Base-by-base conservation (phyloP, 176 grass and related monocot genomes). In the Avena atlantica region DNA sequence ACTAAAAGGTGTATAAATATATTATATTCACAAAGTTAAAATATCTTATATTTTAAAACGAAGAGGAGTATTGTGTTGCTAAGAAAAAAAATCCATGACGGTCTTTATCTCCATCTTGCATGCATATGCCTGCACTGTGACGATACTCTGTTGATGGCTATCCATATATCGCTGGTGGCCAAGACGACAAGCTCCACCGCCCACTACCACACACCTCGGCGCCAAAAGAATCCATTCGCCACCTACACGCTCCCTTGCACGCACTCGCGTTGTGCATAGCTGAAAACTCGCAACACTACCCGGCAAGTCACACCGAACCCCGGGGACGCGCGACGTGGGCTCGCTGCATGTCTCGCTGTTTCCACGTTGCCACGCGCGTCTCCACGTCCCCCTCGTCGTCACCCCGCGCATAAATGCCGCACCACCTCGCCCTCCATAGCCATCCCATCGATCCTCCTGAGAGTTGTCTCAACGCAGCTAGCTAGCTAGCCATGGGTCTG, bases 341-440 rank as follows among this genome's bases (percentile, higher is more conserved):
- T 70, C 73, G 80, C 72, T 83, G 52, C 81, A 73, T 83, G 81
- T 19, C 78, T n/a, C 86, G 68, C 15, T 1, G 48, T 51, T 9
- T 13, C 19, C 78, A 50, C 51, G 71, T 61, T 17, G 53, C 12
- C 27, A 2, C 40, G 9, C 56, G 4, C 42, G 4, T 17, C 23
- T 64, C 81, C 74, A 62, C 81, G 74, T 84, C 74, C 5, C 71
- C 34, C 6, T 64, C 24, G 24, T 19, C 36, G 27, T 31, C 29
- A 2, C 6, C 10, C 12, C 23, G 24, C 7, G 29, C 48, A 83
- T 88, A 88, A 88, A 88, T 82, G 45, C 11, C 19, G 2, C 15
- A 25, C 29, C 48, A 2, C 20, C 58, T 13, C 19, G 6, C 16
- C 45, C 72, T 37, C 80, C 62, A 78, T 51, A 63, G 40, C 37